phyloP scores from a whole-genome alignment of 805 yeast species.

The Wickerhamiella azyma region DNA sequence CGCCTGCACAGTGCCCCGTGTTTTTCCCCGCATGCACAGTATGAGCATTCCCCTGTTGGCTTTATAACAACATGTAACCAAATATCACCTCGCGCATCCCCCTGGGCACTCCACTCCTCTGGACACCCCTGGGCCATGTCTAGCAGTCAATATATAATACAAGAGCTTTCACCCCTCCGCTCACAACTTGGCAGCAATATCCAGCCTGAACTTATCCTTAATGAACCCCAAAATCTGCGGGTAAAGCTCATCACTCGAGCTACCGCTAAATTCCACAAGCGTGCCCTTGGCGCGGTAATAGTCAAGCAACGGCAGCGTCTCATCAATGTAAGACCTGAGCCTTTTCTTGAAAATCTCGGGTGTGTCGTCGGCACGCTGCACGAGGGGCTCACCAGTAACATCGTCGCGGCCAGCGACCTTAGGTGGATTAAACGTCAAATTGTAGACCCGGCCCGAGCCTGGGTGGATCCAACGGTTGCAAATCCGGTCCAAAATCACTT shows the following conservation, averaged over 20 bases:
- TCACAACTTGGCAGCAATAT: neutral
- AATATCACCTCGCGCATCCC: no score
- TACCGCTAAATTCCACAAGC: slow-evolving; percentile 49
- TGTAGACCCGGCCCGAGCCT: slow-evolving; percentile 78
- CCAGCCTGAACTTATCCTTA: slow-evolving; percentile 23
- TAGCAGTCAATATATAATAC: no score
- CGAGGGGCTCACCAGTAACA: slow-evolving; percentile 73
- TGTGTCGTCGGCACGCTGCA: slow-evolving; percentile 73
- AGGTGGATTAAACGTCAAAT: slow-evolving; percentile 80
- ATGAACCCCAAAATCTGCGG: slow-evolving; percentile 35
- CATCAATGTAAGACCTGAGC: slow-evolving; percentile 44
- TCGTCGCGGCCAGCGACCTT: slow-evolving; percentile 70
- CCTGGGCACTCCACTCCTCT: no score
- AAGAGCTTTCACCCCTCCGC: no score
- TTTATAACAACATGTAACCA: no score
- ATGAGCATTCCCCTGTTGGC: no score
- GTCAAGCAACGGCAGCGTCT: slow-evolving; percentile 50
- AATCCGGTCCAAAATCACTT: slow-evolving; percentile 67
- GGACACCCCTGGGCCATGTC: no score
- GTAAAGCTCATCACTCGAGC: slow-evolving; percentile 70
- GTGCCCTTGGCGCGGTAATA: slow-evolving; percentile 42
- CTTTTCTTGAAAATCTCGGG: slow-evolving; percentile 58
- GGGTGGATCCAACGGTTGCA: slow-evolving; percentile 75
- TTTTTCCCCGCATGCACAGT: no score
- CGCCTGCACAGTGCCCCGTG: no score